Conservation (phyloP, 2,329 filamentous ascomycete species). For the Colletotrichum sp. region DNA sequence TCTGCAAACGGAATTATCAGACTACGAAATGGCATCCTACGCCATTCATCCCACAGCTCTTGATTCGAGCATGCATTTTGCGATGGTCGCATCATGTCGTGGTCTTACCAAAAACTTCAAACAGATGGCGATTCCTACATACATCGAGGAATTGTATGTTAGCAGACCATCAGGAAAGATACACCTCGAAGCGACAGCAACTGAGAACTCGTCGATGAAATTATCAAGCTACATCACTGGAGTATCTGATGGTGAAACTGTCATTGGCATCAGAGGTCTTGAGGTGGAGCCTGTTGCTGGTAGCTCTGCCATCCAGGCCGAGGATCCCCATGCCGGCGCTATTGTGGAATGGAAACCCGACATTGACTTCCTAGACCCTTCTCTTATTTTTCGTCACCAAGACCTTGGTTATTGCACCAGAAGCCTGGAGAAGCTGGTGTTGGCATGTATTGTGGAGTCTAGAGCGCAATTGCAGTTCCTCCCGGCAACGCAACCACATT, state of each 20-base stretch:
- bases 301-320: not conserved
- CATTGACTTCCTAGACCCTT: not conserved
- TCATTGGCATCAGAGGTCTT: slow-evolving; percentile 5
- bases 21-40: slow-evolving; percentile 11
- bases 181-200: not conserved
- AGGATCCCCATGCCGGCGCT: not conserved
- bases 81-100: slow-evolving; percentile 25
- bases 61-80: slow-evolving; percentile 36
- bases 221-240: not conserved
- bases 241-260: not conserved
- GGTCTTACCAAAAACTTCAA: not conserved
- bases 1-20: not conserved
- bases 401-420: not conserved
- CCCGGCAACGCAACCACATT: slow-evolving; percentile 1
- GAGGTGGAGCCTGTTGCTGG: not conserved
- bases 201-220: not conserved
- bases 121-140: not conserved
- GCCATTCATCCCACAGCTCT: slow-evolving; percentile 43
- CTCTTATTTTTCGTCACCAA: not conserved
- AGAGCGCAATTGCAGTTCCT: slow-evolving; percentile 9
- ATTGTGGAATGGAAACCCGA: slow-evolving; percentile 15
- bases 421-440: not conserved
- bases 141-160: slow-evolving; percentile 4
- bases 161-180: not conserved
- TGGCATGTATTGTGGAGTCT: slow-evolving; percentile 8